phyloP scores from a whole-genome alignment of 1,284 basidiomycete genomes.

The Leccinum subrobustum region DNA sequence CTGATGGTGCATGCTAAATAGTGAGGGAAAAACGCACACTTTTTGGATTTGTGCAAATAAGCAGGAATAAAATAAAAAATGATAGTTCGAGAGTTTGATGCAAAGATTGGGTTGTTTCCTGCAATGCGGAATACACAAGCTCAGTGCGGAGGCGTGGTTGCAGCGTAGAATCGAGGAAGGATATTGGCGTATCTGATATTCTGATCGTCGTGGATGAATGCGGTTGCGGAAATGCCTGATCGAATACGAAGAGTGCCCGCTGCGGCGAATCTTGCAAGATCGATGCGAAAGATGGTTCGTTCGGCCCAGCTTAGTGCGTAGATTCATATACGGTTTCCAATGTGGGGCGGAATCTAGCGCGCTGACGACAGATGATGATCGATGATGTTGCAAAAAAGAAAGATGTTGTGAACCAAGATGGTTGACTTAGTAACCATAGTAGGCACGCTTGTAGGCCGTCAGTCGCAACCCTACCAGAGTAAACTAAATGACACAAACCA shows the following conservation, averaged over 20 bases:
- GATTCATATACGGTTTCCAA: constrained; percentile 28
- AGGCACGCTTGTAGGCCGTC: constrained; percentile 35
- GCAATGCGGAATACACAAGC: constrained; percentile 22
- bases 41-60: constrained; percentile 35
- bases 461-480: constrained; percentile 12
- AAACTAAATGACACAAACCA: constrained; percentile 36
- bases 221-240: constrained; percentile 23
- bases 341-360: constrained; percentile 14
- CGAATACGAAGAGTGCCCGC: constrained; percentile 21
- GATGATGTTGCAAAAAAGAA: constrained; percentile 15
- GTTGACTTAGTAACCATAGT: constrained; percentile 38
- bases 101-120: constrained; percentile 32
- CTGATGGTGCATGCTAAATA: constrained; percentile 31
- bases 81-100: constrained; percentile 33
- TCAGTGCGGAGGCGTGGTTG: constrained; percentile 12
- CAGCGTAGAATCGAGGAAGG: constrained; percentile 22
- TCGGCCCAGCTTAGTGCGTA: constrained; percentile 22
- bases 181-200: constrained; percentile 23
- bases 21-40: constrained; percentile 22
- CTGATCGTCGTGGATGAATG: constrained; percentile 26
- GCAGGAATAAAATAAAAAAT: constrained; percentile 35
- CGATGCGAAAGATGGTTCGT: constrained; percentile 29
- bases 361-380: constrained; percentile 20
- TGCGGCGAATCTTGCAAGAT: constrained; percentile 30
- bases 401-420: constrained; percentile 29